phyloP scores from a whole-genome alignment of 129 eudicot genomes.

The Artemisia argyi region DNA sequence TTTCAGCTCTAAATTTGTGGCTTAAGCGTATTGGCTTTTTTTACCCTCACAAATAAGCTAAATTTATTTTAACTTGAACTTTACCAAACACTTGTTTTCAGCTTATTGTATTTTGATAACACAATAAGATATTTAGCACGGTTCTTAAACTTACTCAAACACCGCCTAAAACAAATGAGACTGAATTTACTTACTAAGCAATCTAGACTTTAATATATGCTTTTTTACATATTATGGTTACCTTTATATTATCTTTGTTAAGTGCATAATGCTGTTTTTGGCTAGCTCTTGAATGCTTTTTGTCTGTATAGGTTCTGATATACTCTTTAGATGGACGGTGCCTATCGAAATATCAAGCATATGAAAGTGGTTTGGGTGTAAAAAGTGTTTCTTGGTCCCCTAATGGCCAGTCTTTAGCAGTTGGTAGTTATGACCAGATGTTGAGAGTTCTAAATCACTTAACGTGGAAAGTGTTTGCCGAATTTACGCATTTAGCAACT shows the following conservation, averaged over 20 bases:
- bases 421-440: constrained; percentile 98
- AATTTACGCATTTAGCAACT: constrained; percentile 70
- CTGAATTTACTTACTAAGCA: too few relatives aligned
- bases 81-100: too few relatives aligned
- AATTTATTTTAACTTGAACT: too few relatives aligned
- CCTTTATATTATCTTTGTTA: not conserved
- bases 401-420: constrained; percentile 87
- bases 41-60: too few relatives aligned
- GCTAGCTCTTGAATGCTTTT: constrained; percentile 12
- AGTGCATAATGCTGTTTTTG: constrained; percentile 4
- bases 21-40: too few relatives aligned
- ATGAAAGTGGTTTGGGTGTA: constrained; percentile 96
- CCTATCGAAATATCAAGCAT: constrained; percentile 91
- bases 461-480: constrained; percentile 98
- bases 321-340: constrained; percentile 97
- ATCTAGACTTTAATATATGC: not conserved
- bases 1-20: too few relatives aligned
- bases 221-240: not conserved
- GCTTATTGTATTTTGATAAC: too few relatives aligned
- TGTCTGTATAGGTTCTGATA: constrained; percentile 62
- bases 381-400: constrained; percentile 96
- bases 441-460: constrained; percentile 88
- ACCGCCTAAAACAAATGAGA: too few relatives aligned
- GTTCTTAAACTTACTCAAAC: too few relatives aligned
- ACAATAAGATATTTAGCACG: too few relatives aligned